Evolutionary conservation across 1,139 yeast species (phyloP).

Genomic region (Spencermartinsiella ligniputridi): DNA sequence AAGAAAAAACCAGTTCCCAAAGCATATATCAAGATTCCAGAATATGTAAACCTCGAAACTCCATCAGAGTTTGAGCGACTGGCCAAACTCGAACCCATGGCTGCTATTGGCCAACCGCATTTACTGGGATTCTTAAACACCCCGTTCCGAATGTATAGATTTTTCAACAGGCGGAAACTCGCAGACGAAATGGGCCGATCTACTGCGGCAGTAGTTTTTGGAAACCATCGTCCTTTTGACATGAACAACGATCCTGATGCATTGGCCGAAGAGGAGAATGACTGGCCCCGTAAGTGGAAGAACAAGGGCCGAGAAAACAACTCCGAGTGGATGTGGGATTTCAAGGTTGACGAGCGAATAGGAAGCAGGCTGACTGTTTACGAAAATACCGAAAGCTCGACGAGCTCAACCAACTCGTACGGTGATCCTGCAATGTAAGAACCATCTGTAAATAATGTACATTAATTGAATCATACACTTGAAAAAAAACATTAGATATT

Average conservation of each 20-base stretch:
- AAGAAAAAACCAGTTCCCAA: conserved; percentile 49
- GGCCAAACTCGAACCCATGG: conserved; percentile 50
- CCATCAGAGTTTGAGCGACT: conserved; percentile 56
- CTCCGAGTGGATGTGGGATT: conserved; percentile 86
- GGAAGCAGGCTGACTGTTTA: conserved; percentile 51
- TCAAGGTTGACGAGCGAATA: conserved; percentile 66
- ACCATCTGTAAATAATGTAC: conserved; percentile 8
- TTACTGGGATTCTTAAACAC: conserved; percentile 72
- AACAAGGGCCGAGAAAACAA: conserved; percentile 60
- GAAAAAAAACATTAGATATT: not conserved
- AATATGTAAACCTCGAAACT: conserved; percentile 49
- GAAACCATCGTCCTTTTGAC: conserved; percentile 53
- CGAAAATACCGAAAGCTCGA: not conserved
- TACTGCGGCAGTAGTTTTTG: conserved; percentile 57
- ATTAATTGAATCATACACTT: not conserved
- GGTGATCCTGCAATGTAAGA: not conserved
- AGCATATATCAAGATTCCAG: conserved; percentile 57
- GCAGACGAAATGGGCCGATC: conserved; percentile 68
- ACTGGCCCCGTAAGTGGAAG: conserved; percentile 92
- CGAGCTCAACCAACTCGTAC: not conserved
- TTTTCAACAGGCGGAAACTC: conserved; percentile 64
- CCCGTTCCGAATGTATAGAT: conserved; percentile 73
- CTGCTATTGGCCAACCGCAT: conserved; percentile 69
- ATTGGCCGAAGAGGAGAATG: conserved; percentile 68
- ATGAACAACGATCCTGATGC: conserved; percentile 47